Base-by-base conservation (phyloP, 345 rosid species). In the Rhodomyrtus tomentosa region DNA sequence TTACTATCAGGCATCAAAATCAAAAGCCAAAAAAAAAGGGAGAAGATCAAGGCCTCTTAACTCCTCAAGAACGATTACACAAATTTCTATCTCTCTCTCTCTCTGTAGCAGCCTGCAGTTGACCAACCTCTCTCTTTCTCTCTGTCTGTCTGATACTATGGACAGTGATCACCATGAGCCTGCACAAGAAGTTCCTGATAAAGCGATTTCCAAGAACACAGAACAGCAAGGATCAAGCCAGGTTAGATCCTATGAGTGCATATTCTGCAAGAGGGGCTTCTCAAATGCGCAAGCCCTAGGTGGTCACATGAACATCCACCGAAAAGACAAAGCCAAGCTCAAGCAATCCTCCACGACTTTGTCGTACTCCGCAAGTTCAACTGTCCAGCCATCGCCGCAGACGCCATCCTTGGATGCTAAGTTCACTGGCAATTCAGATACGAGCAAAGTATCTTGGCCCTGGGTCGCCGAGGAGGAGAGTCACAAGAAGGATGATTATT, bases 261-360 rank as follows among this genome's bases (percentile, higher is more conserved):
- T 88, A 83, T 96, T 94, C 84, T 96, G 99, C 89, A 93, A 92
- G 91, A 92, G 98, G 88, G 98, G 99, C 24, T 96, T 96, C 89
- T 91, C 98, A 38, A 96, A 91, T 87, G 98, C 99, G 51, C 99
- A 95, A 86, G 99, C 98, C 81, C 89, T 96, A 16, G 99, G 99
- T 2, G 98, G 98, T 9, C 99, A 96, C 90, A 95, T 96, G 99
- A 96, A 96, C 85, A 94, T 96, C 82, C 98, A 96, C 86, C 91
- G 99, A 82, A 91, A 90, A 90, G 94, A 95, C 90, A 95, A 93
- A 87, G 95, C 93, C 83, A 93, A 90, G 86, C 92, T 93, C 87
- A 93, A 91, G 84, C 91, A 91, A 74, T 49, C 86, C 74, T 84
- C 93, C 24, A 24, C 53, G 48, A 53, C 84, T 25, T 25, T 40